Evolutionary conservation across 1,139 yeast species (phyloP), one percentile per base, ranked within the genome.

Genomic region (Suhomyces yuchorum): DNA sequence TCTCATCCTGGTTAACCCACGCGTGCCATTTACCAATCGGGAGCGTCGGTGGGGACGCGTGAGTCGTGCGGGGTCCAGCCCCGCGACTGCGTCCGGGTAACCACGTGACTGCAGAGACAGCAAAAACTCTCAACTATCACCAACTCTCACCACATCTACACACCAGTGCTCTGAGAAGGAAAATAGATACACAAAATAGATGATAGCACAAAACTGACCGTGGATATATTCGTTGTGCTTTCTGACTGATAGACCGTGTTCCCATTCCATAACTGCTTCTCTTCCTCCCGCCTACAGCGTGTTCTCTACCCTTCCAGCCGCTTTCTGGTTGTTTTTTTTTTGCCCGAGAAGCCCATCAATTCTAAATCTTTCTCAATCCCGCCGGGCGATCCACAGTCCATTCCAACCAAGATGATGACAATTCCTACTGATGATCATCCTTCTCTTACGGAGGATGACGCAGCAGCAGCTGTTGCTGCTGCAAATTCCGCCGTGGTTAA

Each of bases 401-500:
- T n/a, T 35, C 15, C 32, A 20, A 18, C 26, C 51, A 56, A 54
- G 42, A 63, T 61, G 65, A 64, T 64, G 66, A 57, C 63, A 30
- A 57, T 66, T 40, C 54, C 67, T 9, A 63, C 56, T 42, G 69
- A 65, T 34, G 70, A 66, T 40, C 60, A 63, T 36, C 51, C 58
- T 23, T 36, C 51, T 11, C 56, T 62, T 38, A 48, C 61, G 19
- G 58, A 63, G 8, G 67, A 64, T 46, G 67, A 62, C 45, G 66
- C 65, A 12, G 63, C 65, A 23, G 61, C 67, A 8, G 70, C 62
- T 12, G 66, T 62, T 9, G 70, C 67, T 12, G 66, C 63, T n/a
- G 65, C 67, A 34, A 63, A 65, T 33, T 63, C 67, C 5, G 59
- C 53, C 14, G 57, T 50, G 44, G 41, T 53, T 34, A 28, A 47